Conservation (phyloP, 108 stramenopile genomes). For the Cyclotella choctawhatcheeana region DNA sequence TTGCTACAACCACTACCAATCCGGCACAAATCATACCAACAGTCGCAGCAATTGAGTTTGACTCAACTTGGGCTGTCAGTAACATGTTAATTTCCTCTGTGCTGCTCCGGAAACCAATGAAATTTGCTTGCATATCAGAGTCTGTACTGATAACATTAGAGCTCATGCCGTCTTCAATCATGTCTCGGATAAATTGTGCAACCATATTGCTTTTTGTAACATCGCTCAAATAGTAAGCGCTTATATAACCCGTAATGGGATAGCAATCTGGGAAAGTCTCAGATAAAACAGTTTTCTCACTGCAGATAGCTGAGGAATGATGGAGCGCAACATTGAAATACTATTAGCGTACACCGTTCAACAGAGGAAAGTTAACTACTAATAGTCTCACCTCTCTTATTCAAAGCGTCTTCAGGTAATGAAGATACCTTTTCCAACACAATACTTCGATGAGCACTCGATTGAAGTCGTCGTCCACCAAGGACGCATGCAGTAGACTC, state of each 20-base stretch:
- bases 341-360: conserved; percentile 5
- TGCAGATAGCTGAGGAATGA: not conserved
- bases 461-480: not conserved
- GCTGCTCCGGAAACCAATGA: not conserved
- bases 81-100: conserved; percentile 6
- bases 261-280: not conserved
- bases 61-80: not conserved
- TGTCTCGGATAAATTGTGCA: not conserved
- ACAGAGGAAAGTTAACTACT: conserved; percentile 75
- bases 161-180: conserved; percentile 5
- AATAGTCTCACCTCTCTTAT: conserved; percentile 55
- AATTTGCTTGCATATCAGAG: not conserved
- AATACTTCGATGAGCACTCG: not conserved
- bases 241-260: conserved; percentile 5
- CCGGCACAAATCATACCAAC: not conserved
- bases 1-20: not conserved
- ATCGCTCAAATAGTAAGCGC: conserved; percentile 1
- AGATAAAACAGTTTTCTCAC: not conserved
- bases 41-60: not conserved
- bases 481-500: not conserved
- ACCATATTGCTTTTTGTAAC: not conserved
- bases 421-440: conserved; percentile 3
- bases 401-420: not conserved
- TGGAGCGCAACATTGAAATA: not conserved
- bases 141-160: not conserved